Base-by-base conservation (phyloP, 352 stramenopile genomes). In the Phytophthora cactorum region DNA sequence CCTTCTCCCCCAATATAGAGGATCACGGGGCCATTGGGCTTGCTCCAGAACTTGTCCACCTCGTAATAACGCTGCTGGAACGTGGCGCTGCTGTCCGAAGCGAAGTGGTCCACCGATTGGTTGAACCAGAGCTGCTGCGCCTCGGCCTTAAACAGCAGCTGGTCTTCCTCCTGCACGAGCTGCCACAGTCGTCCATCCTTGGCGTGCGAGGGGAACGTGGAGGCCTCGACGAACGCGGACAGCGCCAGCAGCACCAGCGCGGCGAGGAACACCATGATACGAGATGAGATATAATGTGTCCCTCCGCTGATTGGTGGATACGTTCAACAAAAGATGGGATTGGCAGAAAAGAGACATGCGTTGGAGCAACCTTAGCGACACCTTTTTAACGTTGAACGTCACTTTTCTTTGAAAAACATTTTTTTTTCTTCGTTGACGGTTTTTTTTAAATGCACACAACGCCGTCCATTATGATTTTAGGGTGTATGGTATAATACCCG, bases 1-100 rank as follows among this genome's bases (percentile, higher is more conserved):
- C 79, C 90, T 74, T 97, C 89, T 38, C 90, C 90, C 29, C 89
- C 88, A 45, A 97, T 96, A 62, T 90, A 92, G 34, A 96, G 76
- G 63, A 97, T 91, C 39, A 97, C 75, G 12, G 89, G 87, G 0
- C 72, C 81, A 52, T 85, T 64, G 1, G 82, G 70, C 27, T 69
- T 57, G 32, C 47, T 75, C 79, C 80, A 94, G 69, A 77, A 88
- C 38, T 72, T 79, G 53, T 92, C 77, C 59, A 81, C 70, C 55
- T 92, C 79, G 74, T 94, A 94, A 64, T 86, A 94, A 17, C 86
- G 84, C 63, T 94, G 86, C 65, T 86, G 75, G 68, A 88, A 94
- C 8, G 82, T 90, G 55, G 60, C 61, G 50, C 70, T 74, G 59
- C 25, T 59, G 22, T 56, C 36, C 7, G 60, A 27, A 0, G 52